Conservation (phyloP, 257 asterid species). For the Nemophila menziesii region DNA sequence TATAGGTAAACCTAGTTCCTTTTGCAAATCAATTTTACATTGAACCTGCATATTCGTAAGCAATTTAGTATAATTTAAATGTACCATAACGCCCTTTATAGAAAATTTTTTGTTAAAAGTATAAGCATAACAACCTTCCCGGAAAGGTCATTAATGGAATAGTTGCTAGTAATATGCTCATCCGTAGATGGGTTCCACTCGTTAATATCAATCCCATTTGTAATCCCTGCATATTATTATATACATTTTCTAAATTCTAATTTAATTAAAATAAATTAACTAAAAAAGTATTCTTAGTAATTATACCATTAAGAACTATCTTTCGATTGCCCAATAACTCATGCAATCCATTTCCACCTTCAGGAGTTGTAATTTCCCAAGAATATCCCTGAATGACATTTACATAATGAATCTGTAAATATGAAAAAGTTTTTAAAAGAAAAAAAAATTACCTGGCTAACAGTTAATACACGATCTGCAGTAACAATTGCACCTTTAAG, state of each 20-base stretch:
- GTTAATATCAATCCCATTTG: conserved; percentile 68
- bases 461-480: conserved; percentile 87
- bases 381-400: conserved; percentile 63
- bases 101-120: not conserved
- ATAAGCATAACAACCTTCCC: conserved; percentile 60
- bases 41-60: conserved; percentile 29
- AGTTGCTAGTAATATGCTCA: conserved; percentile 41
- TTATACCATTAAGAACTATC: conserved; percentile 56
- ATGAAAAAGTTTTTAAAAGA: not conserved
- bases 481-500: conserved; percentile 84
- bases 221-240: conserved; percentile 56
- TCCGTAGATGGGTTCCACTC: conserved; percentile 89
- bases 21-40: conserved; percentile 78
- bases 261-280: not conserved
- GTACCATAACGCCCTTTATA: not conserved
- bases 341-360: conserved; percentile 87
- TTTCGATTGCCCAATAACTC: conserved; percentile 60
- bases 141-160: conserved; percentile 63
- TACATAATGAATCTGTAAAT: not conserved
- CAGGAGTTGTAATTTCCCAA: conserved; percentile 89
- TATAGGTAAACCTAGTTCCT: conserved; percentile 83
- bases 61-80: not conserved
- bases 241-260: not conserved
- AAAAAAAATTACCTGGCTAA: conserved; percentile 59
- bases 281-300: no score